Base-by-base conservation (phyloP, 176 grass and related monocot species). In the Zea luxurians region DNA sequence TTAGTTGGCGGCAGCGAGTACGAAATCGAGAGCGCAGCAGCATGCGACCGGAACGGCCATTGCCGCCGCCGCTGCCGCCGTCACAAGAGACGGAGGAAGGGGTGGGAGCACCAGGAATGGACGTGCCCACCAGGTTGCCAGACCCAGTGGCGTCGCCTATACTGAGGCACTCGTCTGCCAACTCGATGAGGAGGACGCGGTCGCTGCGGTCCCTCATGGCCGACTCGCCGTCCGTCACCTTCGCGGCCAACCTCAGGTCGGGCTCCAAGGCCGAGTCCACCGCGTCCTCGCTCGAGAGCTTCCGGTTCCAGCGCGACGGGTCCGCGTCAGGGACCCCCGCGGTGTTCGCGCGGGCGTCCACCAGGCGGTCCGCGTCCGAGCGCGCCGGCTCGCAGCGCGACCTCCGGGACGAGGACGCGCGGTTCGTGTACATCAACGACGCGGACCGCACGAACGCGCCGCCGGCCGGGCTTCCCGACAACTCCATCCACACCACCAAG, bases 361-460 rank as follows among this genome's bases (percentile, higher is more conserved):
- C 88, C 11, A 43, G 80, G 61, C 82, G 85, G 7, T 90, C 88
- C 37, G 78, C 82, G 35, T 97, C 95, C 2, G 94, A 92, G 55
- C 83, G 87, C 21, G 6, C 37, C 36, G 95, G 95, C 3, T 97
- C 95, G 41, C 89, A 94, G 64, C 70, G 87, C 8, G 95, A 97
- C 78, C 82, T 97, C 46, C 86, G 79, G 47, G 91, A 97, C 64
- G 95, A 97, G 38, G 91, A 94, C 47, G 95, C 95, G 1, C 91
- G 95, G 55, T 97, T 97, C 73, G 88, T 97, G 20, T 94, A 97
- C 87, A 73, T 97, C 66, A 94, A 94, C 80, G 91, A 97, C 53
- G 69, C 82, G 4, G 87, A 41, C 7, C 78, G 89, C 76, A 94
- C 89, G 11, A 87, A 88, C 66, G 72, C 63, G 34, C 42, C 63